These are phyloP conservation scores for Sugiyamaella japonica DNA, from an alignment of 1,139 yeast genomes.

Conservation along the genomic window DNA sequence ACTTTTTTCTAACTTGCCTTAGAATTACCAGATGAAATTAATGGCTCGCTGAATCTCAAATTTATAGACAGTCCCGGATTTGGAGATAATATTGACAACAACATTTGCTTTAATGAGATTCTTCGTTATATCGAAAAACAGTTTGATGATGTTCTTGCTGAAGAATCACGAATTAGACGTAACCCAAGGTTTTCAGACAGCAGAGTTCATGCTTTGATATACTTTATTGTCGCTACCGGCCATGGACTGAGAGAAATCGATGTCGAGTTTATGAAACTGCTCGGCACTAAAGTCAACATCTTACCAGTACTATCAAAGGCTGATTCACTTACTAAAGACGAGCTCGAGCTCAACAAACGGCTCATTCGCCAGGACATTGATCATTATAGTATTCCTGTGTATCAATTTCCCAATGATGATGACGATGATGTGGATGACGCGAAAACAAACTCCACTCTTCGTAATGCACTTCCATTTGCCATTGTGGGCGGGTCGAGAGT, in stretches of 20 bases:
- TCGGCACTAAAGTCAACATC: constrained; percentile 80
- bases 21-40: constrained; percentile 54
- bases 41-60: constrained; percentile 67
- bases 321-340: constrained; percentile 80
- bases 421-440: constrained; percentile 41
- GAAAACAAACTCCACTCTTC: constrained; percentile 68
- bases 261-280: constrained; percentile 72
- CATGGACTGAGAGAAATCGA: constrained; percentile 76
- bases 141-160: constrained; percentile 90
- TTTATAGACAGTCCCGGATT: constrained; percentile 76
- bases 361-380: constrained; percentile 73
- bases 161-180: constrained; percentile 89
- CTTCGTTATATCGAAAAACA: constrained; percentile 80
- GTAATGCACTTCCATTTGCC: constrained; percentile 82
- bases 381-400: constrained; percentile 76
- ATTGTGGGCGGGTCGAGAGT: constrained; percentile 63
- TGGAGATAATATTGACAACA: constrained; percentile 69
- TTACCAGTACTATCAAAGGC: constrained; percentile 87
- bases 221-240: constrained; percentile 72
- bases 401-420: constrained; percentile 66
- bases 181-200: constrained; percentile 78
- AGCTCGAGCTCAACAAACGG: constrained; percentile 69
- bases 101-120: constrained; percentile 69
- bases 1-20: neutral
- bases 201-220: constrained; percentile 69